These are phyloP conservation scores for Ilyonectria mors-panacis DNA, from an alignment of 2,329 filamentous ascomycete genomes.

Conservation along the genomic window DNA sequence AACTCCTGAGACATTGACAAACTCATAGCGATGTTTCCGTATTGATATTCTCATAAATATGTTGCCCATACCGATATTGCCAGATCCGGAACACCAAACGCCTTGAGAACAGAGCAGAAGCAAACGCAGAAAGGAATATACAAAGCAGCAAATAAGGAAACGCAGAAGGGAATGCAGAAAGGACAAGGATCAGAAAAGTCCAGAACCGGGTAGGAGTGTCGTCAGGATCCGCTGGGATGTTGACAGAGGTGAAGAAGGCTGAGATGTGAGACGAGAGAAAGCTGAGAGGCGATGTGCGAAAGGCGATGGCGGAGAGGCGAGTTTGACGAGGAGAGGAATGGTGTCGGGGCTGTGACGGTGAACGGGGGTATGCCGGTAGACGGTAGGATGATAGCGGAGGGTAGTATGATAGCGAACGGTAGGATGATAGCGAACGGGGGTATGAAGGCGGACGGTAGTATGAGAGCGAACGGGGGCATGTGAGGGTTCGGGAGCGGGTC, in stretches of 20 bases:
- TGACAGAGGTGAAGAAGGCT: neutral
- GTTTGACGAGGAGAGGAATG: neutral
- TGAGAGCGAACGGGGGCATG: neutral
- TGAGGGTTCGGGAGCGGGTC: neutral
- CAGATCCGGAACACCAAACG: constrained; percentile 6
- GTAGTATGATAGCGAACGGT: neutral
- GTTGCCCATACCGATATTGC: neutral
- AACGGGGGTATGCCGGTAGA: too few relatives aligned
- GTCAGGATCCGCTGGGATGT: neutral
- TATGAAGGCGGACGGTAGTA: neutral
- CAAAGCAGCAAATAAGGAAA: constrained; percentile 16
- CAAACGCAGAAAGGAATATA: constrained; percentile 6
- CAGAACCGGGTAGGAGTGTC: neutral
- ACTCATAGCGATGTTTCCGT: neutral
- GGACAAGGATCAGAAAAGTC: neutral
- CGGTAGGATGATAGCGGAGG: neutral
- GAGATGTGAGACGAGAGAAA: neutral
- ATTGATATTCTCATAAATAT: neutral
- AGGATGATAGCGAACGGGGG: neutral
- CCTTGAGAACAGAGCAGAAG: constrained; percentile 11
- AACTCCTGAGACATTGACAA: neutral
- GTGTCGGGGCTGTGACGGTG: neutral
- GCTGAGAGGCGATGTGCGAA: neutral
- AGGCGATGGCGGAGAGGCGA: neutral
- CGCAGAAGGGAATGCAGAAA: neutral